Evolutionary conservation across 805 yeast genomes (phyloP).

Genomic region (Nakazawaea holstii): DNA sequence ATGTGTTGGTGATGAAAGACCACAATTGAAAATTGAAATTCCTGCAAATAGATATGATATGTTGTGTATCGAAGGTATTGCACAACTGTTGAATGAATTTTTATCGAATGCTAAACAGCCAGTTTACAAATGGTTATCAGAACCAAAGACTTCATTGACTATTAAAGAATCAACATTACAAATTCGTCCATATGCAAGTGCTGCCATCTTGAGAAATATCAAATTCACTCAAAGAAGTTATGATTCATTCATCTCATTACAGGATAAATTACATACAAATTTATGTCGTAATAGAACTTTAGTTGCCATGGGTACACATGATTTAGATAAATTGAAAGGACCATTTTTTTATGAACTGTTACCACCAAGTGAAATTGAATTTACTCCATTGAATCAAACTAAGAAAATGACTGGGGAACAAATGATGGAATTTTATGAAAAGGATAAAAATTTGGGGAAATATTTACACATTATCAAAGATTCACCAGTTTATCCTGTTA

Average conservation of each 20-base stretch:
- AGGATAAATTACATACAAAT: constrained; percentile 93
- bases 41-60: constrained; percentile 98
- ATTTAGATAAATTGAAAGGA: constrained; percentile 69
- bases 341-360: constrained; percentile 88
- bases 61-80: constrained; percentile 97
- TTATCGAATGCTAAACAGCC: constrained; percentile 69
- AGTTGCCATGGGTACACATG: constrained; percentile 99
- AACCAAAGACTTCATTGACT: constrained; percentile 60
- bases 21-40: constrained; percentile 94
- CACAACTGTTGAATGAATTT: constrained; percentile 89
- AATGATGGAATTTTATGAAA: constrained; percentile 84
- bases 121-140: constrained; percentile 53
- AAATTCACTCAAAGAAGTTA: constrained; percentile 79
- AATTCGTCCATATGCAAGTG: constrained; percentile 90
- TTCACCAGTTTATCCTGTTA: constrained; percentile 87
- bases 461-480: constrained; percentile 83
- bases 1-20: constrained; percentile 73
- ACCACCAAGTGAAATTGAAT: constrained; percentile 70
- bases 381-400: constrained; percentile 69
- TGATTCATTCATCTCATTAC: constrained; percentile 91
- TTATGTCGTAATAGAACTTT: constrained; percentile 95
- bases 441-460: constrained; percentile 85
- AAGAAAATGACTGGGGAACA: constrained; percentile 67
- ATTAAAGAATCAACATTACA: constrained; percentile 68
- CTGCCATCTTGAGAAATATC: constrained; percentile 85